Evolutionary conservation across 1,139 yeast species (phyloP), one percentile per base, ranked within the genome.

Genomic region (Pichia terricola): DNA sequence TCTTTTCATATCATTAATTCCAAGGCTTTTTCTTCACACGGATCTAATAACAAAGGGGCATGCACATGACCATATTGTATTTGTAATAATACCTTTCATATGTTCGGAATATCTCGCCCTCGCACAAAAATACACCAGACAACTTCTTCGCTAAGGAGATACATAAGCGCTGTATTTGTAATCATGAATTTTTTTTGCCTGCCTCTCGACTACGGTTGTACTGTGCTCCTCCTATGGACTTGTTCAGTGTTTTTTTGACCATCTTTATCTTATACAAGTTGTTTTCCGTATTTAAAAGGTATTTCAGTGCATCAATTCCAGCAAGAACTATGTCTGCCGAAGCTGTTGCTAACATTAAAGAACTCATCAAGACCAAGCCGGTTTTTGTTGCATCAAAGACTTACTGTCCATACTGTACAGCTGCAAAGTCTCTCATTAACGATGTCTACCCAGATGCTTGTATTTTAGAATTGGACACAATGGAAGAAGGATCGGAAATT

Each of bases 351-450:
- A 76, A 75, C 60, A 84, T 83, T 53, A 75, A 84, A 63, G 63
- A 68, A 41, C 70, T 83, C 58, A 83, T 86, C 66, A 72, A 73
- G 57, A 65, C 72, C 49, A 76, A 83, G 67, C 78, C 80, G 49
- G 68, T 89, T 47, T 86, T 88, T 62, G 79, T 89, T 53, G 96
- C 96, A 44, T 81, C 95, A 43, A 88, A 88, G 72, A 70, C 81
- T 5, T 62, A 72, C 65, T 73, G 94, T 62, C 94, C 94, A 36
- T 83, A 78, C 72, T 85, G 94, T 62, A 61, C 69, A 39, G 75
- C 78, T 26, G 65, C 94, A 42, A 75, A 83, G 65, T 67, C 65
- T 50, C 75, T 86, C 16, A 62, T 83, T 44, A 66, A 69, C 43
- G 66, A 69, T 5, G 70, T 77, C 46, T 55, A 68, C 38, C 65